phyloP scores from a whole-genome alignment of 495 filamentous ascomycete species.

The Massariosphaeria phaeospora region DNA sequence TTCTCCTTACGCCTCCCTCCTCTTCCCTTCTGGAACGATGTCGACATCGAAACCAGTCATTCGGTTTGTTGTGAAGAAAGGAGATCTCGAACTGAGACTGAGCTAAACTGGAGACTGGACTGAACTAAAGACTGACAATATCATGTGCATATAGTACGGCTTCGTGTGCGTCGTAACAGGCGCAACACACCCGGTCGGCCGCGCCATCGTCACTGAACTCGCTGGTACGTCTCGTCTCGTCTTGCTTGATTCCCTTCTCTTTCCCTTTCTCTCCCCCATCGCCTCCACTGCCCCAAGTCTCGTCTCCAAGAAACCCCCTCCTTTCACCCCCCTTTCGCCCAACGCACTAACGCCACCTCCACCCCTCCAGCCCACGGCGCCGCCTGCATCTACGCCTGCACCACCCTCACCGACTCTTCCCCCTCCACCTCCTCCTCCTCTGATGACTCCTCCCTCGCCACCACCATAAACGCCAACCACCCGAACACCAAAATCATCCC shows the following conservation, averaged over 20 bases:
- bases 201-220: conserved; percentile 54
- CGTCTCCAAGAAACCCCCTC: too few relatives aligned
- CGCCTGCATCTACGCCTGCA: conserved; percentile 55
- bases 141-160: conserved; percentile 44
- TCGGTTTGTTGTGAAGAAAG: neutral
- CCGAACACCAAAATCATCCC: conserved; percentile 56
- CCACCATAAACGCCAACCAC: conserved; percentile 38
- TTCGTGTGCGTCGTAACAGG: conserved; percentile 61
- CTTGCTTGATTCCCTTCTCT: neutral
- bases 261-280: neutral
- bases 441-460: conserved; percentile 36
- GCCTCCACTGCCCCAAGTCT: neutral
- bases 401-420: conserved; percentile 29
- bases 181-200: conserved; percentile 53
- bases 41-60: neutral
- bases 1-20: neutral
- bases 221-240: conserved; percentile 43
- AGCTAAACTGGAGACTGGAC: too few relatives aligned
- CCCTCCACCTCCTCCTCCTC: conserved; percentile 31
- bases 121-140: neutral
- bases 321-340: neutral
- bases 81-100: neutral
- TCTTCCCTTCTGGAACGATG: neutral
- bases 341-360: neutral
- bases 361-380: conserved; percentile 51